A percentile compares a stretch with the other conserved stretches of the same genome.
These are phyloP conservation scores for Pseudocercospora cruenta DNA, from an alignment of 2,329 filamentous ascomycete genomes.

Conservation along the genomic window DNA sequence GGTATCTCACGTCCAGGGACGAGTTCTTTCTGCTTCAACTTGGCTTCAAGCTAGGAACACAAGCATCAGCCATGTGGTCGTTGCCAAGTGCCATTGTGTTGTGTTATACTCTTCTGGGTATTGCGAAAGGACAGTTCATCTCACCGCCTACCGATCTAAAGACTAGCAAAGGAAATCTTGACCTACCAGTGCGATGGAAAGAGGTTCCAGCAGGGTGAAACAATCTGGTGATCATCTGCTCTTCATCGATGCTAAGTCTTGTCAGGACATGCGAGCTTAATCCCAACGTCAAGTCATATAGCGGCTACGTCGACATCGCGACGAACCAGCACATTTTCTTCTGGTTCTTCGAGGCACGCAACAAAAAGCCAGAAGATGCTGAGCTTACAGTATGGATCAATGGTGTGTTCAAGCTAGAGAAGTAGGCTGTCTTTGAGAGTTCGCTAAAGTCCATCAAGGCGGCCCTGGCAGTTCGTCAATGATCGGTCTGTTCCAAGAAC, in stretches of 20 bases:
- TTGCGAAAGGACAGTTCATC: neutral
- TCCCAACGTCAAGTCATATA: conserved; percentile 54
- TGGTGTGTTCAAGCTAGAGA: conserved; percentile 36
- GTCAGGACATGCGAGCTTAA: conserved; percentile 51
- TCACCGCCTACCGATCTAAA: neutral
- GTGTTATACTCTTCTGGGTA: neutral
- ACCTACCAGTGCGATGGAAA: neutral
- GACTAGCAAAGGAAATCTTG: neutral
- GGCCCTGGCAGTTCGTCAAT: conserved; percentile 62
- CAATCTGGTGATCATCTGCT: neutral
- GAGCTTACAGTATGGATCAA: conserved; percentile 66
- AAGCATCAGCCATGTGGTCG: neutral
- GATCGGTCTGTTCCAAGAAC: conserved; percentile 60
- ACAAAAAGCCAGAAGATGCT: conserved; percentile 55
- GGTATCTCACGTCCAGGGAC: too few relatives aligned
- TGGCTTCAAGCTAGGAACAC: too few relatives aligned
- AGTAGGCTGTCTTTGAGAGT: neutral
- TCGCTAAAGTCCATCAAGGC: conserved; percentile 37
- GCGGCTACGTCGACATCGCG: conserved; percentile 42
- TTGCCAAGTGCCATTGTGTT: neutral
- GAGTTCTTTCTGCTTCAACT: neutral
- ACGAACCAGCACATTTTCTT: conserved; percentile 60
- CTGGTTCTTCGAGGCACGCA: conserved; percentile 65
- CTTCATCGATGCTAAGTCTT: neutral
- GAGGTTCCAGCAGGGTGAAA: neutral